Base-by-base conservation (phyloP, 345 rosid genomes). In the Populus nigra region DNA sequence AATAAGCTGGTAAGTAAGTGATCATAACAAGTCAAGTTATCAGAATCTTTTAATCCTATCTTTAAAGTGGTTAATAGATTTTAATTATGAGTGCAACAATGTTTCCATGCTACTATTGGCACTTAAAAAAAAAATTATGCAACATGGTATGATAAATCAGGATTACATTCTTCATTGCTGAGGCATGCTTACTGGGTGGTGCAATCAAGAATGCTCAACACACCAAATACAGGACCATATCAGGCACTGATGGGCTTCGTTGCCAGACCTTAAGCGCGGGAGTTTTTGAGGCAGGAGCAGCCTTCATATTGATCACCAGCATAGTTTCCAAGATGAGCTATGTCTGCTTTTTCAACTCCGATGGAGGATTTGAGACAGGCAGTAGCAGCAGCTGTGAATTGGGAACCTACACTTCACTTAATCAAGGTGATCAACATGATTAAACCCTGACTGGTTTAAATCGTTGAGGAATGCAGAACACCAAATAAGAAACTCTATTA, bases 251-350 rank as follows among this genome's bases (percentile, higher is more conserved):
- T 69, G 90, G 92, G 76, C 97, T 93, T 15, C 85, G 89, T 41
- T 96, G 99, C 78, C 88, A 90, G 68, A 93, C 94, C 1, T 75
- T 93, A 82, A 92, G 98, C 76, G 90, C 91, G 77, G 99, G 98
- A 0, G 98, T 93, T 59, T 96, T 96, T 13, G 98, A 80, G 1
- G 98, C 99, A 1, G 99, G 97, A 0, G 97, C 99, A 23, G 94
- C 98, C 47, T 96, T 92, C 35, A 76, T 89, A 78, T 88, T 96
- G 81, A 84, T 96, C 83, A 89, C 88, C 22, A 79, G 95, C 81
- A 87, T 89, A 22, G 89, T 92, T 77, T 93, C 98, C 36, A 83
- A 91, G 79, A 89, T 93, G 82, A 93, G 89, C 89, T 92, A 93
- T 76, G 50, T 90, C 57, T 86, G 77, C 87, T 90, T 86, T 77